Percentiles rank a stretch among this genome's conserved stretches.
These are phyloP conservation scores for Beauveria sp. DNA, from an alignment of 2,329 filamentous ascomycete species.

Conservation along the genomic window DNA sequence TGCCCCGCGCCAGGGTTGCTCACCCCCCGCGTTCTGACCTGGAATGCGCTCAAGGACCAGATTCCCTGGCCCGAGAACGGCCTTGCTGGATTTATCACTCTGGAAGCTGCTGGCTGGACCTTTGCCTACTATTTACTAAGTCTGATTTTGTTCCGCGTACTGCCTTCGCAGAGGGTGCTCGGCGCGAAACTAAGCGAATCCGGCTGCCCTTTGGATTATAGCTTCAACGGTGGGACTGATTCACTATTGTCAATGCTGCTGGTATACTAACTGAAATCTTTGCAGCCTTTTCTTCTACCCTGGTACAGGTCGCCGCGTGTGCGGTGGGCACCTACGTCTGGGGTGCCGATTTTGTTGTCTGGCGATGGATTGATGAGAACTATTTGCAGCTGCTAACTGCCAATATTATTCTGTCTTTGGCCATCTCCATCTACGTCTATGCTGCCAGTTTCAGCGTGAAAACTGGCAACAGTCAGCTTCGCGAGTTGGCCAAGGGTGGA, in stretches of 20 bases:
- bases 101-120: constrained; percentile 57
- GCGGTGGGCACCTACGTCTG: constrained; percentile 65
- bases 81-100: constrained; percentile 57
- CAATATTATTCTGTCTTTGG: constrained; percentile 67
- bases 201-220: constrained; percentile 67
- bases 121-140: constrained; percentile 70
- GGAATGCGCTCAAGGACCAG: constrained; percentile 63
- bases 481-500: constrained; percentile 73
- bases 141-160: constrained; percentile 60
- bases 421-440: constrained; percentile 69
- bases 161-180: constrained; percentile 62
- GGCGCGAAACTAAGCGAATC: constrained; percentile 57
- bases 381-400: constrained; percentile 75
- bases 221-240: constrained; percentile 56
- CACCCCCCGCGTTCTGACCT: constrained; percentile 56
- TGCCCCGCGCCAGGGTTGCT: constrained; percentile 76
- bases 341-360: constrained; percentile 73
- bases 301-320: constrained; percentile 60
- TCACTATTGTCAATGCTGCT: too few species aligned
- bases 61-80: constrained; percentile 69
- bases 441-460: constrained; percentile 70
- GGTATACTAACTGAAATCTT: rapidly evolving
- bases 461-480: constrained; percentile 56
- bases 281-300: constrained; percentile 62
- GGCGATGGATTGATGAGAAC: constrained; percentile 86